These are phyloP conservation scores for Hypoxylon fragiforme DNA, from an alignment of 495 filamentous ascomycete genomes.

Conservation along the genomic window DNA sequence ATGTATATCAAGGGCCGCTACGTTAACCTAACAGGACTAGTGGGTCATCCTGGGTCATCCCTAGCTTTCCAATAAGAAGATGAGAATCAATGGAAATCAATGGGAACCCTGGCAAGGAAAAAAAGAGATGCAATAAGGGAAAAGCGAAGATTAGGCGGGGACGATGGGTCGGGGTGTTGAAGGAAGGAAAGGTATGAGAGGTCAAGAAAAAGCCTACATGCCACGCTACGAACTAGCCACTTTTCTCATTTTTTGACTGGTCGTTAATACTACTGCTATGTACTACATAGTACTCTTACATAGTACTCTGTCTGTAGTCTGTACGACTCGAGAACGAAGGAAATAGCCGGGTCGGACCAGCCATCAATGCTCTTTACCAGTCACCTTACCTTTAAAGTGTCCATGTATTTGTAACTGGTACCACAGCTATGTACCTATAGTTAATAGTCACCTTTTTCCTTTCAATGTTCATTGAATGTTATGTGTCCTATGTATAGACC, in stretches of 20 bases:
- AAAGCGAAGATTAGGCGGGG: conserved; percentile 32
- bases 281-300: too few species aligned
- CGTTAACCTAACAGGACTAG: conserved; percentile 26
- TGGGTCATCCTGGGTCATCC: conserved; percentile 17
- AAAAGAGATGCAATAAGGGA: conserved; percentile 29
- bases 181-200: conserved; percentile 17
- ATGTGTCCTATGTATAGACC: too few species aligned
- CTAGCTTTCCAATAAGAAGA: conserved; percentile 32
- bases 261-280: conserved; percentile 6
- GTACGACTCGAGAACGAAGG: conserved; percentile 18
- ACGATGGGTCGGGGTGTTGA: conserved; percentile 25
- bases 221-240: conserved; percentile 27
- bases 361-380: conserved; percentile 9
- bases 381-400: not conserved
- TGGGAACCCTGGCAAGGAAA: not conserved
- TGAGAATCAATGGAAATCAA: conserved; percentile 1
- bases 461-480: too few species aligned
- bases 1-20: conserved; percentile 30
- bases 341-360: conserved; percentile 32
- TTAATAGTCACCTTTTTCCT: too few species aligned
- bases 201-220: conserved; percentile 10
- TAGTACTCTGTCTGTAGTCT: not conserved
- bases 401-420: too few species aligned
- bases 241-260: conserved; percentile 24
- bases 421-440: not conserved